Base-by-base conservation (phyloP, 306 rosid species). In the Astragalus glycyphyllos region DNA sequence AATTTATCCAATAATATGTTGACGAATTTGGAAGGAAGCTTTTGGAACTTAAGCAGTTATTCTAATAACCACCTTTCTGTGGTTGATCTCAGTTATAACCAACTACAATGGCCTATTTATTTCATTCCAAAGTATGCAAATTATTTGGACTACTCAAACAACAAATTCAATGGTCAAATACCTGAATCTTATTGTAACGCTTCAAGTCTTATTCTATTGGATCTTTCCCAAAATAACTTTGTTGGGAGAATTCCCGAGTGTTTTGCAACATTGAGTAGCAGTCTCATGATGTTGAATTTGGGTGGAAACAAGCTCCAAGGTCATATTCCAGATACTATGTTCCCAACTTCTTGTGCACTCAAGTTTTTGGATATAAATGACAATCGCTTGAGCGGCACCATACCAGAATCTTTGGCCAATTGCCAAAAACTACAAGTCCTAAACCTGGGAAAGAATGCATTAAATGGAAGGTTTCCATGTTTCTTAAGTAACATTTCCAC, bases 11-110 rank as follows among this genome's bases (percentile, higher is more conserved):
- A 44, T 10, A 74, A 64, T 8, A 56, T 8, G 0, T 1, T 32
- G 0, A 15, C 0, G 0, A 13, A 44, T 8, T 35, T 83, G 16
- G 47, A 74, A 65, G 79, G 74, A 13, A 59, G 45, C 4, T n/a
- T 45, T 0, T 11, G 1, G 0, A 71, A 84, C 44, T 8, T 44
- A 20, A 20, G 23, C 1, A 14, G 59, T 42, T n/a, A n/a, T n/a
- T 64, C 70, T 40, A 10, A 0, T 40, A 10, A 0, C 3, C 9
- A 0, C 3, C 9, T 86, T 17, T 0, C 0, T 1, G 0, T 0
- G 0, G 14, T 81, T 50, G 88, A 83, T 71, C 76, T 86, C 29
- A 77, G 32, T 32, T 76, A 34, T 5, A 86, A 86, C 74, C 63
- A 64, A 16, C 70, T 86, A 5, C 67, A 55, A 10, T 83, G 86